Evolutionary conservation across 805 yeast species (phyloP).

Genomic region (Teunomyces atbi): DNA sequence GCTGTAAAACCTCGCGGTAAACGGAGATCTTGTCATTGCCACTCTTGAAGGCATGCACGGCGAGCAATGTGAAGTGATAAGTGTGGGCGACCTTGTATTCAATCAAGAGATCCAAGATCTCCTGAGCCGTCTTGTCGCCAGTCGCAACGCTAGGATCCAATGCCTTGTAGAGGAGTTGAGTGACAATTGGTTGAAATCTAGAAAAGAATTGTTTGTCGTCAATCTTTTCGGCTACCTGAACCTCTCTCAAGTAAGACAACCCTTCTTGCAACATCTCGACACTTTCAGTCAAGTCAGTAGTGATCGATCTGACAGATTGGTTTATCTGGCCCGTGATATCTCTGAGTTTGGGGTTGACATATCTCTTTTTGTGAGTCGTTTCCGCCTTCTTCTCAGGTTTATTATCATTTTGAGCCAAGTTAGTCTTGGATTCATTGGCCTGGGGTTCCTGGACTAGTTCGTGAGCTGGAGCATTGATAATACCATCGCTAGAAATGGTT

Average conservation of each 20-base stretch:
- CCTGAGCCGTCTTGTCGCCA: conserved; percentile 13
- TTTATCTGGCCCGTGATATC: conserved; percentile 35
- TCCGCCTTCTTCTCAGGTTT: background rate
- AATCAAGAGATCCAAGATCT: conserved; percentile 27
- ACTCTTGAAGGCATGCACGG: conserved; percentile 16
- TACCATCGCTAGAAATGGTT: conserved; percentile 1
- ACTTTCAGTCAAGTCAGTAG: conserved; percentile 25
- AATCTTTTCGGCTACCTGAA: conserved; percentile 34
- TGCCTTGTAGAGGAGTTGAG: conserved; percentile 19
- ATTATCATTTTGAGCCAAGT: background rate
- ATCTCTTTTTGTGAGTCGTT: conserved; percentile 2
- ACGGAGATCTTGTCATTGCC: conserved; percentile 11
- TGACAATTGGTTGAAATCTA: conserved; percentile 28
- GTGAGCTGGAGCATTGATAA: conserved; percentile 3
- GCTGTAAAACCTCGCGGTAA: conserved; percentile 24
- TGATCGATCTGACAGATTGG: conserved; percentile 18
- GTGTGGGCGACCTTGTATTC: conserved; percentile 32
- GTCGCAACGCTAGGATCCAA: conserved; percentile 11
- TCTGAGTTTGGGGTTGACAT: conserved; percentile 26
- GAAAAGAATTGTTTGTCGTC: conserved; percentile 22
- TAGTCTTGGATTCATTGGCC: background rate
- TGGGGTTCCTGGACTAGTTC: background rate
- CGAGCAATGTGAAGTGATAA: conserved; percentile 27
- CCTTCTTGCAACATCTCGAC: conserved; percentile 42
- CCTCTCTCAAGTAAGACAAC: conserved; percentile 34